A percentile compares a stretch with the other conserved stretches of the same genome.
Evolutionary conservation across 768 basidiomycete genomes (phyloP).

Genomic region (Leccinellum rugosiceps): DNA sequence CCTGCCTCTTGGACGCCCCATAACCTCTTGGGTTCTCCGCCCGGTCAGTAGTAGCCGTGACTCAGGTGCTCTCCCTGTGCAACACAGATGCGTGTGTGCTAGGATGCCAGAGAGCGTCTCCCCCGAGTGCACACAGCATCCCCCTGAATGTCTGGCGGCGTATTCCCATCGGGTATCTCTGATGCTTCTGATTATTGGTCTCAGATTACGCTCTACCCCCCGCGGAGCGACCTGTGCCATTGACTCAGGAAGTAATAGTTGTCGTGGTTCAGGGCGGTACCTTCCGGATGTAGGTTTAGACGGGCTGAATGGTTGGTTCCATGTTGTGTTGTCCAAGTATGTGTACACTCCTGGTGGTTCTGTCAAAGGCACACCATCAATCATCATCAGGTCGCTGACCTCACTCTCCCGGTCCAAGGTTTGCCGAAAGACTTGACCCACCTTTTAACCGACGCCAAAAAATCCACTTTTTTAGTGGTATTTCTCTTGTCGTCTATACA

Average conservation of each 20-base stretch:
- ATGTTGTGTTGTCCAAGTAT: not conserved
- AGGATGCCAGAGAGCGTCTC: not conserved
- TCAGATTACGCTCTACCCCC: not conserved
- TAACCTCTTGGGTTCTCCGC: not conserved
- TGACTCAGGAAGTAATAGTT: not conserved
- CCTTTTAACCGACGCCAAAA: not conserved
- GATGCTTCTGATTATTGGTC: not conserved
- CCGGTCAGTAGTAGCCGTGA: not conserved
- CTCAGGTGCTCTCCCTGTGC: not conserved
- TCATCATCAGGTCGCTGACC: not conserved
- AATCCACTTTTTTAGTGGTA: not conserved
- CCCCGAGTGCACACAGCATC: not conserved
- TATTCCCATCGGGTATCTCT: not conserved
- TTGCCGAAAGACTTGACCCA: not conserved
- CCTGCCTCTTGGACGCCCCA: not conserved
- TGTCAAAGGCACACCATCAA: not conserved
- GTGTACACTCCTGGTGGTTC: not conserved
- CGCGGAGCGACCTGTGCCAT: not conserved
- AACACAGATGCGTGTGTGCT: not conserved
- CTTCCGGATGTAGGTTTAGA: not conserved
- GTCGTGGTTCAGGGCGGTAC: not conserved
- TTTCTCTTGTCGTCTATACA: no score
- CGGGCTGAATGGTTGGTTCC: not conserved
- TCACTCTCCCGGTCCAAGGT: no score
- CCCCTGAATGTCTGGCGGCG: not conserved